phyloP scores from a whole-genome alignment of 768 basidiomycete genomes.

The Suillus brevipes region DNA sequence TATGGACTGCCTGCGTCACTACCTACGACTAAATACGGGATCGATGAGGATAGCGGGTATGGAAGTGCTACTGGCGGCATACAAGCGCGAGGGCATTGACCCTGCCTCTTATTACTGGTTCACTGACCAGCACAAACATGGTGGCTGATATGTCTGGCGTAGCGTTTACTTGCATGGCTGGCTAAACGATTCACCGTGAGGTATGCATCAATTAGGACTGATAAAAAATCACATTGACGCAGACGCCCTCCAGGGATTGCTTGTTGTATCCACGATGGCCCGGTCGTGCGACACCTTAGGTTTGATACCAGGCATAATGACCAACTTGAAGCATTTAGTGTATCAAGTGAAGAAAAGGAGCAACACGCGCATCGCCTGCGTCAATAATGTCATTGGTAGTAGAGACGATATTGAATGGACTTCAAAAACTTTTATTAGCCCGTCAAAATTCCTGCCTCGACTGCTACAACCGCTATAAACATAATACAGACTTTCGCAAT shows the following conservation, averaged over 20 bases:
- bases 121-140: constrained; percentile 87
- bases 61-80: constrained; percentile 84
- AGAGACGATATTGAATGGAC: no score
- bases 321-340: not conserved
- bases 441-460: no score
- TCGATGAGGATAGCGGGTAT: constrained; percentile 89
- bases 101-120: constrained; percentile 92
- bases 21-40: constrained; percentile 35
- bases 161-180: constrained; percentile 97
- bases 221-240: not conserved
- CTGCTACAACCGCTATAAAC: no score
- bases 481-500: no score
- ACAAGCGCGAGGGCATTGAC: constrained; percentile 89
- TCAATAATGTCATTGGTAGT: no score
- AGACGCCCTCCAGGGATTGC: constrained; percentile 59
- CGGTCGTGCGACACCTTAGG: constrained; percentile 78
- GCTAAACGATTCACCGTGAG: constrained; percentile 84
- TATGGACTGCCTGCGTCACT: not conserved
- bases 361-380: no score
- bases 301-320: not conserved
- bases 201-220: constrained; percentile 5
- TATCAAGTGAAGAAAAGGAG: no score
- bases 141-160: constrained; percentile 5
- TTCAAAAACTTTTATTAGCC: no score
- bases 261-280: constrained; percentile 93